Evolutionary conservation across 305 asterid species (phyloP), one percentile per base, ranked within the genome.

Genomic region (Solanum hybrid): DNA sequence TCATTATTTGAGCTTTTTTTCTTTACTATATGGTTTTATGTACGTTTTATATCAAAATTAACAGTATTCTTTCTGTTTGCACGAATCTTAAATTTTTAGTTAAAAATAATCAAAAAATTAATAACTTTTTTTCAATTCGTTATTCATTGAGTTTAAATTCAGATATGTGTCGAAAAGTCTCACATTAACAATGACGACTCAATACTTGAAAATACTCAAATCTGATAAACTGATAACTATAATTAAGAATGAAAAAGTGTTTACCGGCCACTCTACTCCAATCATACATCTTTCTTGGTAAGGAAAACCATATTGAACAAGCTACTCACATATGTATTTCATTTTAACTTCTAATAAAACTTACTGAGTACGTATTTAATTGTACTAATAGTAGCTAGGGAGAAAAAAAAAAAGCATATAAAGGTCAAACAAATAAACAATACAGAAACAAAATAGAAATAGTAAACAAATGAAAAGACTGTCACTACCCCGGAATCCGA

Each of bases 351-450:
- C 65, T 15, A 29, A 29, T 29, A 77, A 80, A 10, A 82, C 5
- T 8, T 41, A 26, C 70, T 41, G 6, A 83, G 26, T 34, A 41
- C 73, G 73, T 41, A 83, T 45, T 37, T 45, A 41, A 29, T 45
- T 83, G 75, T 20, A 83, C 29, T 83, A 45, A 17, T 20, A 29
- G 38, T 83, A 29, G 39, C 3, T 27, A 17, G 73, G 41, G 3
- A 45, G 27, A 33, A 4, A 17, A 27, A 83, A 82, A 39, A 41
- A 41, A 29, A 29, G 22, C 14, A 14, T 10, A 20, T 10, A 84
- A 31, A 84, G 31, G 88, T 84, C 89, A 87, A 87, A 87, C 34
- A 87, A 68, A 87, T 68, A 87, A 72, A 87, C 24, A 57, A 61
- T 78, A 87, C 8, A 86, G n/a, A 57, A 86, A 61, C 31, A 65